These are phyloP conservation scores for Fusarium buharicum DNA, from an alignment of 2,329 filamentous ascomycete genomes.

Conservation along the genomic window DNA sequence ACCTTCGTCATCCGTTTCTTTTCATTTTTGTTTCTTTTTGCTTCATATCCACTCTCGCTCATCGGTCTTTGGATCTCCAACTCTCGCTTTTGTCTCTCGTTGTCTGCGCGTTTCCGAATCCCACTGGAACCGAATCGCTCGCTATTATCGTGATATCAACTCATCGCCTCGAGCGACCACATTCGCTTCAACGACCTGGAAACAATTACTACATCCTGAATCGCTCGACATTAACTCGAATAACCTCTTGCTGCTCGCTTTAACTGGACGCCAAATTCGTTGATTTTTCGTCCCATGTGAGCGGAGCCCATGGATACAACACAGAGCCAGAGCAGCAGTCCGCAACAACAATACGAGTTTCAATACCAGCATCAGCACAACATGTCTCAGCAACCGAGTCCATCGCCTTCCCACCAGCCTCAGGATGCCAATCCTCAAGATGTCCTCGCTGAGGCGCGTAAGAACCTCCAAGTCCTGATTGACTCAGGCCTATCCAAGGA, in stretches of 20 bases:
- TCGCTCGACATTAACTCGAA: not conserved
- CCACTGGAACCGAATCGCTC: slow-evolving; percentile 19
- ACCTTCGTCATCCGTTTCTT: slow-evolving; percentile 23
- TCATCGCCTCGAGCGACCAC: slow-evolving; percentile 31
- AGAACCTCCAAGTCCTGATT: slow-evolving; percentile 59
- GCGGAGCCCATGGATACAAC: slow-evolving; percentile 49
- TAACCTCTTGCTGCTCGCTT: slow-evolving; percentile 12
- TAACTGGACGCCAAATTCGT: slow-evolving; percentile 25
- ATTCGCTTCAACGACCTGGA: slow-evolving; percentile 33
- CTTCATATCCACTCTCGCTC: slow-evolving; percentile 35
- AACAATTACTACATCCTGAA: not conserved
- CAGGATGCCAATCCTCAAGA: slow-evolving; percentile 54
- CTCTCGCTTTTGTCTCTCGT: slow-evolving; percentile 40
- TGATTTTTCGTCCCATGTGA: slow-evolving; percentile 45
- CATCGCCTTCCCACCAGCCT: slow-evolving; percentile 42
- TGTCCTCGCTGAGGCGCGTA: slow-evolving; percentile 57
- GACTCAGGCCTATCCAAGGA: slow-evolving; percentile 59
- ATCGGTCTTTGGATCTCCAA: slow-evolving; percentile 30
- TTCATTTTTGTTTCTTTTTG: slow-evolving; percentile 30
- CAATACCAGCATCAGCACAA: slow-evolving; percentile 37
- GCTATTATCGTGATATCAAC: slow-evolving; percentile 23
- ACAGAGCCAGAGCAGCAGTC: slow-evolving; percentile 43
- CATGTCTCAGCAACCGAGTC: slow-evolving; percentile 42
- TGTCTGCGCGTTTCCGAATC: slow-evolving; percentile 25
- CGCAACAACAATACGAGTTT: slow-evolving; percentile 40